Conservation (phyloP, 2,329 filamentous ascomycete species). For the Aureobasidium sp. region DNA sequence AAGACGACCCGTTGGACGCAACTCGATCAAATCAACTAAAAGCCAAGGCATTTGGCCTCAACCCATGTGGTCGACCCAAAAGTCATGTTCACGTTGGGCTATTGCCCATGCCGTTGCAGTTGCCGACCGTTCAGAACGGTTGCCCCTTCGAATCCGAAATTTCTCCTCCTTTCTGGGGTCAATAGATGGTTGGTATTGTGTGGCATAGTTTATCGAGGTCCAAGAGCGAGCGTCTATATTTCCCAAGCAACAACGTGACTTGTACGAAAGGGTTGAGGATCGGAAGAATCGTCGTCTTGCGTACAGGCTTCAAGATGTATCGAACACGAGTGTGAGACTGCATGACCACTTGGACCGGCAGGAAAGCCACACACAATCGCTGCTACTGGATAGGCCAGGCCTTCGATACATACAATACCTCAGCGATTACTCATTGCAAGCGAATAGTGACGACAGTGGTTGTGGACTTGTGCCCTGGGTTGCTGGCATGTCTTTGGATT, state of each 20-base stretch:
- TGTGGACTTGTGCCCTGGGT: background rate
- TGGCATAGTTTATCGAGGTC: background rate
- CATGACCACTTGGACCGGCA: background rate
- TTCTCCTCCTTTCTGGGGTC: conserved; percentile 2
- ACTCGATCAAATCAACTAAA: background rate
- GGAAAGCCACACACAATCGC: background rate
- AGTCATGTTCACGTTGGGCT: conserved; percentile 10
- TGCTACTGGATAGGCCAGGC: background rate
- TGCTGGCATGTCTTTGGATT: background rate
- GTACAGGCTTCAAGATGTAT: background rate
- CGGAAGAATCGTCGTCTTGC: background rate
- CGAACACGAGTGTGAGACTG: background rate
- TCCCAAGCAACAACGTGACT: background rate
- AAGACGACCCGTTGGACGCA: background rate
- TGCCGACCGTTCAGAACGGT: conserved; percentile 12
- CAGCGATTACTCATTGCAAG: background rate
- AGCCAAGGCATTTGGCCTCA: background rate
- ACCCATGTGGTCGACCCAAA: background rate
- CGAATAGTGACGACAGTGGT: background rate
- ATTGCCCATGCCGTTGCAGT: conserved; percentile 6
- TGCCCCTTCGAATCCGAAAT: conserved; percentile 4
- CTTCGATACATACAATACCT: background rate
- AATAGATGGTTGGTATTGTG: background rate
- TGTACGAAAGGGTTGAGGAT: background rate
- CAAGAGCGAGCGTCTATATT: background rate